Conservation (phyloP, 1,284 basidiomycete genomes). For the Marasmius fiardii region DNA sequence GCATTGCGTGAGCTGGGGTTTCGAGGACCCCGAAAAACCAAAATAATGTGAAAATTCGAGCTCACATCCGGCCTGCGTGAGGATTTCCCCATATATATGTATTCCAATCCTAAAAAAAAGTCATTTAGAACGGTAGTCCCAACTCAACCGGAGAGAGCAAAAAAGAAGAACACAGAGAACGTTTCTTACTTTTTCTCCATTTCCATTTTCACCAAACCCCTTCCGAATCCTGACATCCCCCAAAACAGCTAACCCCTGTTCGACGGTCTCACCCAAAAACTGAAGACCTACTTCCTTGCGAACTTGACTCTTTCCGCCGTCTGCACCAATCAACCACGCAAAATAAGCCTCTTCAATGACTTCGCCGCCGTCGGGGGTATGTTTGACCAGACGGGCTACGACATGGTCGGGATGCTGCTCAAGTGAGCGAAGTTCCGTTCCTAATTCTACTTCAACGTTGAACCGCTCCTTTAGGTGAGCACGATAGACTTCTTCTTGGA, state of each 20-base stretch:
- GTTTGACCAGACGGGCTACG: constrained; percentile 21
- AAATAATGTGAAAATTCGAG: too few relatives aligned
- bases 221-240: constrained; percentile 37
- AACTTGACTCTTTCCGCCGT: constrained; percentile 35
- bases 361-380: constrained; percentile 12
- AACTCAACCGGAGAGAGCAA: too few relatives aligned
- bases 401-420: constrained; percentile 26
- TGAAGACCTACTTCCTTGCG: constrained; percentile 40
- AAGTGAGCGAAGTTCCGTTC: constrained; percentile 27
- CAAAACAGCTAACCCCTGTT: constrained; percentile 29
- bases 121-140: too few relatives aligned
- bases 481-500: constrained; percentile 28
- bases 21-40: too few relatives aligned
- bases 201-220: constrained; percentile 16
- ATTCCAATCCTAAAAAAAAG: too few relatives aligned
- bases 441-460: constrained; percentile 26
- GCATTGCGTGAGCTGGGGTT: too few relatives aligned
- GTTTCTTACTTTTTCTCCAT: too few relatives aligned
- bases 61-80: too few relatives aligned
- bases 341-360: constrained; percentile 17
- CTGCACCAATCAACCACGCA: constrained; percentile 33
- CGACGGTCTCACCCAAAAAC: constrained; percentile 42
- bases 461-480: constrained; percentile 20
- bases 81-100: too few relatives aligned
- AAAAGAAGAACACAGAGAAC: too few relatives aligned